Percentiles rank a stretch among this genome's conserved stretches.
phyloP scores from a whole-genome alignment of 768 basidiomycete species.

The Ramaria rubella region DNA sequence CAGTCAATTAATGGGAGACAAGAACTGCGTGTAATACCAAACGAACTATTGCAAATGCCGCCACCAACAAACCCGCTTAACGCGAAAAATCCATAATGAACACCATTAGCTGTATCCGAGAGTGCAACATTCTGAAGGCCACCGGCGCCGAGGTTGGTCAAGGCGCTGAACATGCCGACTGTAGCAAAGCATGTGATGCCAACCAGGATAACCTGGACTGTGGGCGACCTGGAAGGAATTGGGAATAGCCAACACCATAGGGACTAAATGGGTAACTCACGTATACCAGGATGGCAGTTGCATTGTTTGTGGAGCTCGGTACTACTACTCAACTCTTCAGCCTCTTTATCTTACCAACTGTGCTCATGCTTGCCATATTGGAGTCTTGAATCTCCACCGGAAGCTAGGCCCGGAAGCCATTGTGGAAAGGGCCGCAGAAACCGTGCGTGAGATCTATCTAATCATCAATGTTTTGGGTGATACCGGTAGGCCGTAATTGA shows the following conservation, averaged over 20 bases:
- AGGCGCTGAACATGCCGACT: constrained; percentile 35
- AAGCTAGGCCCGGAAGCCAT: no score
- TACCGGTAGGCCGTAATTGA: no score
- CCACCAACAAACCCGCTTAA: constrained; percentile 36
- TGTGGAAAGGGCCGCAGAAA: no score
- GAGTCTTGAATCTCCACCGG: no score
- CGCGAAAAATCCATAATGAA: constrained; percentile 39
- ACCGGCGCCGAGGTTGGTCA: constrained; percentile 34
- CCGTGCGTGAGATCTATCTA: no score
- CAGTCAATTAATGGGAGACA: background rate
- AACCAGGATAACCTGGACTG: constrained; percentile 30
- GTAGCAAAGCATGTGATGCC: constrained; percentile 31
- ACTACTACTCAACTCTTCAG: no score
- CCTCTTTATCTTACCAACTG: no score
- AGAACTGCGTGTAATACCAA: background rate
- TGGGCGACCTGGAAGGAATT: constrained; percentile 20
- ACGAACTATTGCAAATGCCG: constrained; percentile 29
- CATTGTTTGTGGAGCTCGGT: no score
- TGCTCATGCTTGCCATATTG: no score
- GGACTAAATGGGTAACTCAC: background rate
- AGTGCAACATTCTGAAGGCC: constrained; percentile 34
- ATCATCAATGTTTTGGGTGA: no score
- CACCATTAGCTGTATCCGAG: constrained; percentile 34
- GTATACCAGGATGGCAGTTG: constrained; percentile 2
- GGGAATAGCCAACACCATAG: background rate